A percentile compares a stretch with the other conserved stretches of the same genome.
Conservation (phyloP, 23 red algal species). For the Chondrus crispus region DNA sequence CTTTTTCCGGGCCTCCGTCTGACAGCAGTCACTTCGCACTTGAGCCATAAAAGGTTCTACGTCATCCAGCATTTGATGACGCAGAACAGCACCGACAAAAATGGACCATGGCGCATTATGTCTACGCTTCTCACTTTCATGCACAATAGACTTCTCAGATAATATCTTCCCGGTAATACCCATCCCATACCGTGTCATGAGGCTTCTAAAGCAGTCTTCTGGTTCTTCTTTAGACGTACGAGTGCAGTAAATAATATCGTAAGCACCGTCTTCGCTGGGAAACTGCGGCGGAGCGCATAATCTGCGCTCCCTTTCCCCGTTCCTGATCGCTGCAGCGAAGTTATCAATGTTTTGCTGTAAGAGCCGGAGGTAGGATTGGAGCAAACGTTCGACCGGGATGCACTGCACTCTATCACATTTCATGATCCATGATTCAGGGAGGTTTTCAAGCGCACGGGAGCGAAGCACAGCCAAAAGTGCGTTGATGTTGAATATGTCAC, state of each 20-base stretch:
- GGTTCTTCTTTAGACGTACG: not conserved
- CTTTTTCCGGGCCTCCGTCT: not conserved
- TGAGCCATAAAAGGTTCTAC: not conserved
- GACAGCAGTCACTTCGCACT: not conserved
- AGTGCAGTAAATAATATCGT: slow-evolving; percentile 20
- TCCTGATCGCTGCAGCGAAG: not conserved
- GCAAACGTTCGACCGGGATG: not conserved
- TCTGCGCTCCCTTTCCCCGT: not conserved
- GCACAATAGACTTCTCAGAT: not conserved
- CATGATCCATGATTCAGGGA: not conserved
- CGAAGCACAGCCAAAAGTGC: not conserved
- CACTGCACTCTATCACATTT: not conserved
- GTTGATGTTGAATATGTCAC: not conserved
- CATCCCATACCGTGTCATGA: not conserved
- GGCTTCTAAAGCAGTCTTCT: not conserved
- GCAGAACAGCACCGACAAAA: slow-evolving; percentile 32
- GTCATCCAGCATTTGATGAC: not conserved
- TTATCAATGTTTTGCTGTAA: not conserved
- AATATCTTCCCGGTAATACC: not conserved
- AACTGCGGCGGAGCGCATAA: not conserved
- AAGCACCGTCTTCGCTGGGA: not conserved
- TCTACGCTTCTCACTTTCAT: not conserved
- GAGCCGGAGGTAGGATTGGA: not conserved
- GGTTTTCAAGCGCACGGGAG: not conserved
- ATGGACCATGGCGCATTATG: not conserved